Evolutionary conservation across 371 early-diverging fungal species (phyloP).

Genomic region (Syncephalastrum sp.): DNA sequence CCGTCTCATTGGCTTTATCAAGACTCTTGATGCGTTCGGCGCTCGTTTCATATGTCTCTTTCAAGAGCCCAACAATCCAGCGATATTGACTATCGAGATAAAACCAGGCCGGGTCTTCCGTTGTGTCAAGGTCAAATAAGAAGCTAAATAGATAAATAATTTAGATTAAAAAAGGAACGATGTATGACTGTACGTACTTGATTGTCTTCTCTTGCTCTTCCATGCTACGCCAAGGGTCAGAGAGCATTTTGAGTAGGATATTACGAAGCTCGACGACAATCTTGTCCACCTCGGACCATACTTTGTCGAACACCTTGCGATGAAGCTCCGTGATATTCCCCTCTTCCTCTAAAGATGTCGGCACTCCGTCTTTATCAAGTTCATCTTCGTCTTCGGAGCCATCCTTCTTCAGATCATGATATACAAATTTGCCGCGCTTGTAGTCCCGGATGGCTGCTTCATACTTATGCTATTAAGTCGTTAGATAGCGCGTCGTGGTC

Average conservation of each 20-base stretch:
- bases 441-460: constrained; percentile 94
- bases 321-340: constrained; percentile 57
- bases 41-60: constrained; percentile 61
- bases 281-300: constrained; percentile 90
- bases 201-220: constrained; percentile 91
- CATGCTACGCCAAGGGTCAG: constrained; percentile 77
- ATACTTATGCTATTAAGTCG: constrained; percentile 65
- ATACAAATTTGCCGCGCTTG: constrained; percentile 84
- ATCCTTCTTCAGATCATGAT: constrained; percentile 43
- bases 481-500: background rate
- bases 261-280: constrained; percentile 74
- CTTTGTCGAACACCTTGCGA: constrained; percentile 86
- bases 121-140: constrained; percentile 79
- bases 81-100: constrained; percentile 87
- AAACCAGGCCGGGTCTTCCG: constrained; percentile 87
- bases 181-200: constrained; percentile 51
- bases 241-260: constrained; percentile 73
- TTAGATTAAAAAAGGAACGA: background rate
- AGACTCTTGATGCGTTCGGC: constrained; percentile 36
- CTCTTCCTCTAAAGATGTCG: constrained; percentile 18
- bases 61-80: constrained; percentile 81
- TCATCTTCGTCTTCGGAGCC: constrained; percentile 23
- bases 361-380: constrained; percentile 17
- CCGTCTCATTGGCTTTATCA: constrained; percentile 15
- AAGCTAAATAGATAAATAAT: constrained; percentile 40